Evolutionary conservation across 2,329 filamentous ascomycete species (phyloP).

Genomic region (Elsinoe perseae): DNA sequence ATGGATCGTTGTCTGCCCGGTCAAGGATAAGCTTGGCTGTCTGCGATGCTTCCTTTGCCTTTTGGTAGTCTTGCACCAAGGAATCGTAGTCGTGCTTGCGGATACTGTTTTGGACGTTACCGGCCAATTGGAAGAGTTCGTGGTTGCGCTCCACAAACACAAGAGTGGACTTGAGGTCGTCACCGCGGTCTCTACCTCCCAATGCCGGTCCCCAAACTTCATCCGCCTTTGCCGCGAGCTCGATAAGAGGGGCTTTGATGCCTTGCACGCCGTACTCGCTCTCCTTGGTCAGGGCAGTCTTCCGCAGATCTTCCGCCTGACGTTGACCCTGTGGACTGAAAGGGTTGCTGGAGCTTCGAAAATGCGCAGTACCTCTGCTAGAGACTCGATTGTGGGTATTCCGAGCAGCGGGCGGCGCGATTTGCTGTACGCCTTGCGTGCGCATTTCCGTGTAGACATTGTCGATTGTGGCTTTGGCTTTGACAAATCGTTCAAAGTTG

Average conservation of each 20-base stretch:
- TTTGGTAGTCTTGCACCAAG: conserved; percentile 76
- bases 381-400: conserved; percentile 57
- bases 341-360: conserved; percentile 30
- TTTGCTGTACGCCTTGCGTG: conserved; percentile 54
- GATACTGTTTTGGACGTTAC: conserved; percentile 71
- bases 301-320: conserved; percentile 53
- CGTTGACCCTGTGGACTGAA: conserved; percentile 32
- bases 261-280: conserved; percentile 83
- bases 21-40: conserved; percentile 64
- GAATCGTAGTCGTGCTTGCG: conserved; percentile 85
- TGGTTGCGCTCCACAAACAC: conserved; percentile 70
- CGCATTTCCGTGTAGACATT: conserved; percentile 98
- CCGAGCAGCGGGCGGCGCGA: conserved; percentile 20
- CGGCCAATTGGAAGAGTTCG: conserved; percentile 73
- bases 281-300: conserved; percentile 87
- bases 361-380: conserved; percentile 51
- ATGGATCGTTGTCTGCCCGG: conserved; percentile 41
- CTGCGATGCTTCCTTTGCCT: conserved; percentile 73
- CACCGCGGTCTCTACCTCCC: conserved; percentile 84
- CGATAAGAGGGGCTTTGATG: conserved; percentile 79
- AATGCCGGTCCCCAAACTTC: conserved; percentile 96
- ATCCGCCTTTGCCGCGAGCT: conserved; percentile 88
- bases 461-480: conserved; percentile 94
- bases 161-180: conserved; percentile 71
- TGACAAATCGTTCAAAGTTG: conserved; percentile 97